A percentile compares a stretch with the other conserved stretches of the same genome.
phyloP scores from a whole-genome alignment of 2,329 filamentous ascomycete species.

The Colletotrichum orbiculare region DNA sequence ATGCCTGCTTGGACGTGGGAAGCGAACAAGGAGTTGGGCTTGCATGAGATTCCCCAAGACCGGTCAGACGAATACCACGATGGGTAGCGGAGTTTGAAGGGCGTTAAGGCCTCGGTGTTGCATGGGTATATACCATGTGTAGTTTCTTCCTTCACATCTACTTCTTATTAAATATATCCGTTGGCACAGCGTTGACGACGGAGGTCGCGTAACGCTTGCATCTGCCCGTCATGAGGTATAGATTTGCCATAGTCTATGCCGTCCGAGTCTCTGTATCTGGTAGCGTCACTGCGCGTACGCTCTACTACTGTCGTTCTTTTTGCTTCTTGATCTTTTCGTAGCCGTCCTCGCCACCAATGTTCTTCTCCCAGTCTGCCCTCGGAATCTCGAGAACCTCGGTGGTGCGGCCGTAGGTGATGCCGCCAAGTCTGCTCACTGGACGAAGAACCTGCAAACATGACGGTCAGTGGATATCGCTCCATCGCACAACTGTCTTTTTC shows the following conservation, averaged over 20 bases:
- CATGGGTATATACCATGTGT: conserved; percentile 14
- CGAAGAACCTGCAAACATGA: conserved; percentile 66
- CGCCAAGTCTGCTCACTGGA: conserved; percentile 83
- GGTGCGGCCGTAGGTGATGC: conserved; percentile 83
- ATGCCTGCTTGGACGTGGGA: not conserved
- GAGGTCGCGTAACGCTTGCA: not conserved
- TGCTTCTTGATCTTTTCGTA: conserved; percentile 62
- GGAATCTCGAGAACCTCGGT: conserved; percentile 79
- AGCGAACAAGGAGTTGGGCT: conserved; percentile 1
- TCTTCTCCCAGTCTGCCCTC: conserved; percentile 67
- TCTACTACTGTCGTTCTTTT: conserved; percentile 52
- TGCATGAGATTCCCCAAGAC: conserved; percentile 14
- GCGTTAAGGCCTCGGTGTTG: not conserved
- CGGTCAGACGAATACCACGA: conserved; percentile 17
- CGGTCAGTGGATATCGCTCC: not conserved
- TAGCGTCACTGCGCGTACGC: conserved; percentile 14
- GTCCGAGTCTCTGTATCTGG: not conserved
- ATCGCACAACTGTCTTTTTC: too few relatives aligned
- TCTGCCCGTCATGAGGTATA: not conserved
- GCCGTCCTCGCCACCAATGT: conserved; percentile 64
- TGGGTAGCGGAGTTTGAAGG: conserved; percentile 14
- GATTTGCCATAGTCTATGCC: not conserved
- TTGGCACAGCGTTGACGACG: not conserved
- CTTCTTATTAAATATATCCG: conserved; percentile 24
- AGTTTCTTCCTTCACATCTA: not conserved